Evolutionary conservation across 768 basidiomycete species (phyloP).

Genomic region (Fomitopsis serialis): DNA sequence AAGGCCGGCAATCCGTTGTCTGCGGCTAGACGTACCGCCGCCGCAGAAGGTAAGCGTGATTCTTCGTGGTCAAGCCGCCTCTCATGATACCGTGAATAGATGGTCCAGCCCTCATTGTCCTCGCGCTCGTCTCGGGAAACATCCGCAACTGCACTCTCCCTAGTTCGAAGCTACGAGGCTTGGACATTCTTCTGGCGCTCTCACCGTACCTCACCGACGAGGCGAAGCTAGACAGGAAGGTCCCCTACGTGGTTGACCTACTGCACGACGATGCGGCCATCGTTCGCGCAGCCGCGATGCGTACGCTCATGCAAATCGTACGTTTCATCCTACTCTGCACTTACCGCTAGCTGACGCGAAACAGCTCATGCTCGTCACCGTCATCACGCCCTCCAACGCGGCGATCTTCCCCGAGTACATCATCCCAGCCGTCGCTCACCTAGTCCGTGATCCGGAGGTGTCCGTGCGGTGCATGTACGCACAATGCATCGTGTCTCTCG

Average conservation of each 20-base stretch:
- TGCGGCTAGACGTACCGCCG: conserved; percentile 43
- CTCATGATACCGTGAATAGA: conserved; percentile 37
- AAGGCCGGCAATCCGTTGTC: conserved; percentile 32
- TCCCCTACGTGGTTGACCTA: conserved; percentile 88
- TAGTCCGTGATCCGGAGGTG: conserved; percentile 80
- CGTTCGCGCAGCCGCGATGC: conserved; percentile 75
- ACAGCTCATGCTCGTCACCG: conserved; percentile 57
- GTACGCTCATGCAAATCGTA: conserved; percentile 81
- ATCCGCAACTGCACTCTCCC: conserved; percentile 84
- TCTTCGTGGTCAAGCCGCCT: too few species aligned
- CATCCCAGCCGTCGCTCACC: conserved; percentile 80
- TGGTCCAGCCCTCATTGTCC: conserved; percentile 83
- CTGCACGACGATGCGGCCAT: conserved; percentile 79
- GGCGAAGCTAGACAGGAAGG: conserved; percentile 88
- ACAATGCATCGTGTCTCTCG: conserved; percentile 78
- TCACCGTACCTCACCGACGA: conserved; percentile 85
- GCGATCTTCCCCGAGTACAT: conserved; percentile 94
- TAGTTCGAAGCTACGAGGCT: conserved; percentile 76
- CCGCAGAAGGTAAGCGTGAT: conserved; percentile 48
- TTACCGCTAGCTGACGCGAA: not conserved
- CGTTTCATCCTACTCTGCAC: conserved; percentile 24
- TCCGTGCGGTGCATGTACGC: conserved; percentile 80
- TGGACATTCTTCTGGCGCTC: conserved; percentile 85
- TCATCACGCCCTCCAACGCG: conserved; percentile 58
- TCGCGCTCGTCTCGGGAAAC: conserved; percentile 84